A percentile compares a stretch with the other conserved stretches of the same genome.
Evolutionary conservation across 1,284 basidiomycete species (phyloP).

Genomic region (Pascua guehoae): DNA sequence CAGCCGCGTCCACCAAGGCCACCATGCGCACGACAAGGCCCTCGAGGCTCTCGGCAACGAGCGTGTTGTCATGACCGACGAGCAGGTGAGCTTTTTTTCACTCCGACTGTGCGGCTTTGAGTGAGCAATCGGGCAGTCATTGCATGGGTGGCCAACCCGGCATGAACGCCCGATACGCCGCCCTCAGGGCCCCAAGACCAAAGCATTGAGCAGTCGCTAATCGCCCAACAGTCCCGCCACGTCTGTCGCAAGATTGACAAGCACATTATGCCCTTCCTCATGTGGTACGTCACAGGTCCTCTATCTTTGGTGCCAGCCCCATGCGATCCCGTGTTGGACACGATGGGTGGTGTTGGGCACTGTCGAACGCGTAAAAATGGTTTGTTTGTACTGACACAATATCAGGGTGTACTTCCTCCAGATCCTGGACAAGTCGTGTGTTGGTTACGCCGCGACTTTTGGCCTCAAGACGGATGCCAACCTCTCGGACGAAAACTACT

Average conservation of each 20-base stretch:
- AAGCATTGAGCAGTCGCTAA: too few relatives aligned
- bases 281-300: conserved; percentile 19
- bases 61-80: conserved; percentile 26
- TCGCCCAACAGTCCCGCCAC: conserved; percentile 5
- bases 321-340: neutral
- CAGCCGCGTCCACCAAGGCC: too few relatives aligned
- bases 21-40: conserved; percentile 19
- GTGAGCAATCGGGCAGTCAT: too few relatives aligned
- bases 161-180: too few relatives aligned
- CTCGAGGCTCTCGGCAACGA: conserved; percentile 27
- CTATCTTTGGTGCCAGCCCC: neutral
- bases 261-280: conserved; percentile 32
- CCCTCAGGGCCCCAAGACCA: neutral
- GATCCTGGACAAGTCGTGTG: conserved; percentile 40
- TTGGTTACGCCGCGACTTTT: conserved; percentile 24
- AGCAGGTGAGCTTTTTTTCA: conserved; percentile 21
- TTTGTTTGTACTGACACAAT: neutral
- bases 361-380: neutral
- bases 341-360: neutral
- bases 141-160: too few relatives aligned
- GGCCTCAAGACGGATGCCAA: conserved; percentile 24
- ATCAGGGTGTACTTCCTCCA: conserved; percentile 39
- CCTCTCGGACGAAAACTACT: conserved; percentile 32
- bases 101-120: too few relatives aligned
- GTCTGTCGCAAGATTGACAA: conserved; percentile 32